Evolutionary conservation across 805 yeast species (phyloP).

Genomic region (Metschnikowia arizonensis): DNA sequence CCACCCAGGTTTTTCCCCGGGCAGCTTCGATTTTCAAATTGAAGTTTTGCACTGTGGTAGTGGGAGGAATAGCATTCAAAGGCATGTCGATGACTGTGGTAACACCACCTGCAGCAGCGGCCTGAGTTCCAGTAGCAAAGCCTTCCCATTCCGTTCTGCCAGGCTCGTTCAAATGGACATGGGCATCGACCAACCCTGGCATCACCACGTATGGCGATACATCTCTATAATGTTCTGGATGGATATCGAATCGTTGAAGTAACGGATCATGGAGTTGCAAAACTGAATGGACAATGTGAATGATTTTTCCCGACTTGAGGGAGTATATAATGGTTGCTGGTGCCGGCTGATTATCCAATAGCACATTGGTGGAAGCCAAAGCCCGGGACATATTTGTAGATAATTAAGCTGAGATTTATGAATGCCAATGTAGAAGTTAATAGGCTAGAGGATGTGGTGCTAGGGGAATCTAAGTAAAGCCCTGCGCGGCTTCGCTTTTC

Average conservation of each 20-base stretch:
- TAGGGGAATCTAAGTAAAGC: too few species aligned
- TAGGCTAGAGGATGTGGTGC: too few species aligned
- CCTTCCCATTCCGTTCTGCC: slow-evolving; percentile 99
- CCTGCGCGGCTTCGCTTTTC: neutral
- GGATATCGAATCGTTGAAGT: slow-evolving; percentile 41
- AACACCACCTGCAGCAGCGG: slow-evolving; percentile 95
- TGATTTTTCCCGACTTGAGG: slow-evolving; percentile 46
- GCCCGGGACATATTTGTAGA: slow-evolving; percentile 51
- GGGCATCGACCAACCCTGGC: slow-evolving; percentile 93
- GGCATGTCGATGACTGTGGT: slow-evolving; percentile 97
- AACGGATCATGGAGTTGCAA: slow-evolving; percentile 37
- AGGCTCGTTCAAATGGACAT: slow-evolving; percentile 93
- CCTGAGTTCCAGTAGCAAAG: slow-evolving; percentile 90
- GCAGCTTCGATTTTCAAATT: slow-evolving; percentile 76
- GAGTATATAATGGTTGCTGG: slow-evolving; percentile 70
- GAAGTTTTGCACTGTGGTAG: slow-evolving; percentile 77
- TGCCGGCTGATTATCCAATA: slow-evolving; percentile 40
- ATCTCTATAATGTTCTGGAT: slow-evolving; percentile 42
- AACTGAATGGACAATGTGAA: slow-evolving; percentile 41
- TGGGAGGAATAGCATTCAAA: slow-evolving; percentile 91
- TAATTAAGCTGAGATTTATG: neutral
- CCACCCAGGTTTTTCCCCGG: slow-evolving; percentile 80
- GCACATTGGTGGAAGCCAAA: slow-evolving; percentile 55
- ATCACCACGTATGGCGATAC: slow-evolving; percentile 63
- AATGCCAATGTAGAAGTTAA: neutral